phyloP scores from a whole-genome alignment of 2,329 filamentous ascomycete genomes.

The Aureobasidium sp. region DNA sequence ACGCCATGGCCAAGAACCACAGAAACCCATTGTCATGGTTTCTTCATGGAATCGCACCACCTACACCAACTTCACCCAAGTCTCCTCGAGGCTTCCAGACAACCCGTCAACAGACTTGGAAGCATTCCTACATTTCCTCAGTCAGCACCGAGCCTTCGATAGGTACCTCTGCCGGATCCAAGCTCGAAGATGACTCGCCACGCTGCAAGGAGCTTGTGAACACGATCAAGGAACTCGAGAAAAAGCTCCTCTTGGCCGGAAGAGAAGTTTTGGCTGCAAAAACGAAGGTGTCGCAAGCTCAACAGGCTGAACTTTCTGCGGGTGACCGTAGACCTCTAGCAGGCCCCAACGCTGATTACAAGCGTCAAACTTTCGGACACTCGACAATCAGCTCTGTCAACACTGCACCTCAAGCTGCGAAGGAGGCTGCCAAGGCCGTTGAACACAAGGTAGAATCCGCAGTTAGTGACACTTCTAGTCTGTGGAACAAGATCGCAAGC shows the following conservation, averaged over 20 bases:
- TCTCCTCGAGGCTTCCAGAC: not conserved
- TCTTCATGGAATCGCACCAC: no score
- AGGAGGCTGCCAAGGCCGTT: not conserved
- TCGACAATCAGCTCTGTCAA: not conserved
- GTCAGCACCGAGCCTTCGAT: not conserved
- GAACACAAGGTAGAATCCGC: not conserved
- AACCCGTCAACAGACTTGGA: not conserved
- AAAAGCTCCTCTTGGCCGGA: not conserved
- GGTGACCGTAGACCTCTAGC: not conserved
- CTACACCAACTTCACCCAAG: not conserved
- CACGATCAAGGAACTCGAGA: not conserved
- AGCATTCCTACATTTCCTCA: not conserved
- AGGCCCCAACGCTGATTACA: not conserved
- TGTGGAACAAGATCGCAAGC: not conserved
- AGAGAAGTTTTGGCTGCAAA: not conserved
- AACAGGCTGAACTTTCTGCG: not conserved
- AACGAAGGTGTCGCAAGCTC: not conserved
- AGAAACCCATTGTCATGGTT: no score
- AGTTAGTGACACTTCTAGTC: not conserved
- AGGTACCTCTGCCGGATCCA: not conserved
- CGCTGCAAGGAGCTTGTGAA: not conserved
- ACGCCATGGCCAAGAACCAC: no score
- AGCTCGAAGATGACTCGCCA: not conserved
- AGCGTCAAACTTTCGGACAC: not conserved
- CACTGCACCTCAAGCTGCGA: not conserved